These are phyloP conservation scores for Tarenaya hassleriana DNA, from an alignment of 345 rosid genomes.

Conservation along the genomic window DNA sequence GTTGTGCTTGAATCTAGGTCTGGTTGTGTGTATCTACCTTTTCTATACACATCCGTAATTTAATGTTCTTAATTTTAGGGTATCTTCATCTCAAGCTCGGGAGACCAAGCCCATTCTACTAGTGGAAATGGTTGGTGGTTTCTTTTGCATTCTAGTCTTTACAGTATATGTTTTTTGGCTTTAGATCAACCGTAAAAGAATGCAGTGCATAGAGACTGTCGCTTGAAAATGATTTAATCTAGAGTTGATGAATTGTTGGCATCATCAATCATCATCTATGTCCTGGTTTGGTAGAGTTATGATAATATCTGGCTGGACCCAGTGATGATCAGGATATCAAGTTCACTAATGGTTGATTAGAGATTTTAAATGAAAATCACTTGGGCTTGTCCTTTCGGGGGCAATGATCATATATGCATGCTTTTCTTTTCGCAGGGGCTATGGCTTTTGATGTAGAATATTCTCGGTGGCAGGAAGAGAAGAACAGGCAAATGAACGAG, in stretches of 20 bases:
- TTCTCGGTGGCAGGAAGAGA: constrained; percentile 92
- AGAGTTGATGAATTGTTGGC: constrained; percentile 10
- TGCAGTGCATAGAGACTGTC: neutral
- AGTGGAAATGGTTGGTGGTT: constrained; percentile 82
- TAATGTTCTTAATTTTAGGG: constrained; percentile 42
- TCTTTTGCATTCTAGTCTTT: neutral
- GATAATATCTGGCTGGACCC: constrained; percentile 5
- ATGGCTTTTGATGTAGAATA: constrained; percentile 96
- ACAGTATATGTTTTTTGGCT: constrained; percentile 2
- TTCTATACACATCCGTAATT: neutral
- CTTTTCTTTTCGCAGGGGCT: constrained; percentile 57
- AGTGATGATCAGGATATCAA: neutral
- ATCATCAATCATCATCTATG: neutral
- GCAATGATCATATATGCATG: constrained; percentile 8
- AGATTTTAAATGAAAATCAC: neutral
- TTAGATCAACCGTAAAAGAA: neutral
- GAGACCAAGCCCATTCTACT: constrained; percentile 86
- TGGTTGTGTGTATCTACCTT: neutral
- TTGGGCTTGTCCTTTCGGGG: neutral
- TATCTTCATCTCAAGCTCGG: constrained; percentile 89
- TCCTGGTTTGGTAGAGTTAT: constrained; percentile 1
- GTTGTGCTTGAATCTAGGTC: neutral
- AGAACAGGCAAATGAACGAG: constrained; percentile 76
- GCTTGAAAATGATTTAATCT: constrained; percentile 7
- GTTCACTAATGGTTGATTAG: neutral